Base-by-base conservation (phyloP, 1,139 yeast genomes). In the Meyerozyma guilliermondii region DNA sequence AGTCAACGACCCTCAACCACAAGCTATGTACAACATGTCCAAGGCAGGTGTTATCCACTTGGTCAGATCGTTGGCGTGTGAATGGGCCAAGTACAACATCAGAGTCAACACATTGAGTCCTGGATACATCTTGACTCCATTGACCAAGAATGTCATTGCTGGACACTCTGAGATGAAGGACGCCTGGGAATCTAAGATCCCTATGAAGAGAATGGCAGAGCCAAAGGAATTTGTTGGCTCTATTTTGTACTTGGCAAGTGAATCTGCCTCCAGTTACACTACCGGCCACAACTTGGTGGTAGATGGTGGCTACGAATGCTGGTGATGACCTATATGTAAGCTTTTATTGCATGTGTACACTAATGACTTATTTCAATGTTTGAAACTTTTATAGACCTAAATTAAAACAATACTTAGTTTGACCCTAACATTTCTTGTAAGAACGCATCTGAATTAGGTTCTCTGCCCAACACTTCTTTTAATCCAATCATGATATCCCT, bases 381-480 rank as follows among this genome's bases (percentile, higher is more conserved):
- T 13, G 33, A 29, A 13, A 29, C 9, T 3, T 20, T 20, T 29
- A 29, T 29, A 29, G 33, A 29, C 33, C 13, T n/a, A 26, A 26
- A 5, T n/a, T 18, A 14, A n/a, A 28, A 28, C 9, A 10, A 6
- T 28, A 30, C 5, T 13, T 9, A 29, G 14, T 13, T 14, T 9
- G 33, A n/a, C 7, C 44, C 43, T 42, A 50, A 49, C 38, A 49
- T 39, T 55, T 86, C 94, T 50, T 72, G 56, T 52, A 85, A 68
- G 65, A 86, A 87, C 0, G 94, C 89, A 33, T 71, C 77, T 43
- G 81, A 77, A 53, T 76, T 79, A 42, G 95, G 95, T 53, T 80
- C 76, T 58, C 96, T 77, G 2, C 94, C 95, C 46, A 87, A 68
- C 41, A 87, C 71, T 50, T 82, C 87, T 41, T 65, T 66, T 61